Base-by-base conservation (phyloP, 345 rosid genomes). In the Cardamine chenopodiifolia region DNA sequence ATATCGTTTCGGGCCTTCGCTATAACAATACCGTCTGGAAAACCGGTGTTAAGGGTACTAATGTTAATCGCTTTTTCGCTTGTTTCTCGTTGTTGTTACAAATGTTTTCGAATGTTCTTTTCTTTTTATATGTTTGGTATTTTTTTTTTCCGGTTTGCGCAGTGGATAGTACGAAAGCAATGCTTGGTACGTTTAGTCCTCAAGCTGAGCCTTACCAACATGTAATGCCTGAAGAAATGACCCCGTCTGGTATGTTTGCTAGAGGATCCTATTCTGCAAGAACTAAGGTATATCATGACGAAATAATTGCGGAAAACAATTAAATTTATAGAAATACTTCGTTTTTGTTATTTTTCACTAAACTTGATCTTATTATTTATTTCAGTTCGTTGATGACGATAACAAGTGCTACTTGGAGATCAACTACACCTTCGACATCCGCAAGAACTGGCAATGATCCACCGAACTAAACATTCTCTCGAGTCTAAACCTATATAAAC, bases 151-250 rank as follows among this genome's bases (percentile, higher is more conserved):
- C 3, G 26, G 1, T 39, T 4, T 20, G 68, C 18, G 45, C 81
- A 94, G 98, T 94, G 72, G 98, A 94, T 78, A 83, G 88, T 74
- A 44, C 88, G 2, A 92, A 92, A 81, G 89, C 86, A 82, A 94
- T 91, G 98, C 77, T 94, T 2, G 98, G 98, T 69, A 94, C 98
- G 11, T 89, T 89, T 70, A 88, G 98, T 80, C 98, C 98, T 31
- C 96, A 94, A 81, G 80, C 86, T 32, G 98, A 91, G 54, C 79
- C 95, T 22, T 94, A 91, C 81, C 85, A 81, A 4, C 90, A 88
- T 62, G 84, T 82, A 72, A 82, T 94, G 83, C 89, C 88, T 9
- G 91, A 94, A 81, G 98, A 94, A 48, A 86, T 87, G 1, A 91
- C 93, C 3, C 98, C 98, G 1, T 94, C 98, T 74, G 98, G 96